Base-by-base conservation (phyloP, 2,329 filamentous ascomycete genomes). In the Xenoacremonium recifei region DNA sequence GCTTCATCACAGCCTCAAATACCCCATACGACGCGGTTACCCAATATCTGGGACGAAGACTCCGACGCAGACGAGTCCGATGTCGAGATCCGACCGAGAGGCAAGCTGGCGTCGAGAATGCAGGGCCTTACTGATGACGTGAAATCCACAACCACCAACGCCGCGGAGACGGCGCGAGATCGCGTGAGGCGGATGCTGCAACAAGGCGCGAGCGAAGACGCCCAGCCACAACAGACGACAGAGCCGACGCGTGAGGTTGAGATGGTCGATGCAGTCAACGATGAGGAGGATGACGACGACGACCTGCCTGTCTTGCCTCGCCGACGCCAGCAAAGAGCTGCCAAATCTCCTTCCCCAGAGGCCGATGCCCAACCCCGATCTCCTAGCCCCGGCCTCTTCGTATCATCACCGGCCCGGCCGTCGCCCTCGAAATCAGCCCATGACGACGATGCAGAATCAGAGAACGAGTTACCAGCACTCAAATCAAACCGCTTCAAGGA, bases 401-500 rank as follows among this genome's bases (percentile, higher is more conserved):
- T 83, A 34, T 67, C 64, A n/a, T 75, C 79, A 2, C 77, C 79
- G 16, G 50, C 51, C 32, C 65, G 54, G 49, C 62, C 54, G 32
- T 67, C 62, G 9, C 59, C 62, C 30, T 33, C 53, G 11, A 61
- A 61, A 39, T 48, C 51, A 21, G 38, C 49, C 3, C 55, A 52
- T 15, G 58, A 65, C 27, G 70, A 66, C 30, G n/a, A n/a, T n/a
- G 62, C 63, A 3, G 69, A 66, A 34, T 70, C 65, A 3, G 76
- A 79, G 17, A 66, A 68, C 9, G 73, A 78, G 6, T 44, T 79
- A 1, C 72, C 77, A 5, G 48, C 65, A 10, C 48, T 65, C 40
- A 69, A 75, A 46, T 77, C 80, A 36, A 71, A 78, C 30, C 80
- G 84, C 5, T 84, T 95, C 56, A 72, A 82, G 47, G 85, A 84